Evolutionary conservation across 352 stramenopile species (phyloP).

Genomic region (Plasmopara muralis): DNA sequence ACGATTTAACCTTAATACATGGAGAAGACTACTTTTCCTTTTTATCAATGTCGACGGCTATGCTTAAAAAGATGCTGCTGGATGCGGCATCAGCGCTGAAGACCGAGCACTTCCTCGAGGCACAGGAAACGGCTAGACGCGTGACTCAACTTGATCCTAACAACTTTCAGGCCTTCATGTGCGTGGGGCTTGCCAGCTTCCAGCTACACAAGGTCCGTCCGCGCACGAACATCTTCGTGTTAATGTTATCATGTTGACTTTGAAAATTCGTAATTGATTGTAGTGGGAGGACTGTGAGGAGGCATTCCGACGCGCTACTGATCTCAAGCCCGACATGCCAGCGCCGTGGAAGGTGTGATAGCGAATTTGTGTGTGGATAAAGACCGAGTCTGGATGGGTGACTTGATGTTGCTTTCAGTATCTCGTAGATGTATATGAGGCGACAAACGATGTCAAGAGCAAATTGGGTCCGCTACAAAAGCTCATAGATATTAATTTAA

Average conservation of each 20-base stretch:
- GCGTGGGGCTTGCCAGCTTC: conserved; percentile 68
- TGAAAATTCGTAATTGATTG: background rate
- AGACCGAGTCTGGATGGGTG: background rate
- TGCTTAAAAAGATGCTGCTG: conserved; percentile 76
- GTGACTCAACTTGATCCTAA: conserved; percentile 71
- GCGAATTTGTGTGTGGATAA: background rate
- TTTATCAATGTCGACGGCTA: conserved; percentile 44
- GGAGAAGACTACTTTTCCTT: no score
- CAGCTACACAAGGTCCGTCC: conserved; percentile 54
- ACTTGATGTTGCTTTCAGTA: conserved; percentile 29
- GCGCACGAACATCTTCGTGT: no score
- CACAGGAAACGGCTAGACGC: conserved; percentile 51
- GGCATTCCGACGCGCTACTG: conserved; percentile 54
- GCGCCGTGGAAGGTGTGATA: conserved; percentile 68
- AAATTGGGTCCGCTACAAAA: conserved; percentile 68
- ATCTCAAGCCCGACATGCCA: conserved; percentile 66
- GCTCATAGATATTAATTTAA: conserved; percentile 61
- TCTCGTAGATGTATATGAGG: conserved; percentile 70
- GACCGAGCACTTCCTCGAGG: conserved; percentile 67
- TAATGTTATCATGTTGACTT: background rate
- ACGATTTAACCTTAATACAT: background rate
- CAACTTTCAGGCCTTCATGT: conserved; percentile 83
- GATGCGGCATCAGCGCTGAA: conserved; percentile 64
- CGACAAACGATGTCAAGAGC: conserved; percentile 39
- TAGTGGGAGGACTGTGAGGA: conserved; percentile 69